Evolutionary conservation across 345 rosid species (phyloP), one percentile per base, ranked within the genome.

Genomic region (Camelina laxa): DNA sequence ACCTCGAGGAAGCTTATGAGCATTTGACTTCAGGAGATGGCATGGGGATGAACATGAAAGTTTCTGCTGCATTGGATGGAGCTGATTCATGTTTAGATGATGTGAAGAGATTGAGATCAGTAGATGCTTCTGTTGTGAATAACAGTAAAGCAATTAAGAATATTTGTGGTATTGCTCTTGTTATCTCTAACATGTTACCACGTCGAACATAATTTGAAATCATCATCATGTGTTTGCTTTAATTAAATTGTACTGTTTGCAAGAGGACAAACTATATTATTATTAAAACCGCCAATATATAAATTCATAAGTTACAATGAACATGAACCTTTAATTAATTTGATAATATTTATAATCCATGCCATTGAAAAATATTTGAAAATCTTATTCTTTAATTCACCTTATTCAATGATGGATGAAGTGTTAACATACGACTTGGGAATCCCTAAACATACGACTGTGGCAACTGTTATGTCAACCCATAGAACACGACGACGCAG

Each of bases 101-200:
- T 65, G 67, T 71, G 0, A 77, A 77, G 57, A 77, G 76, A 21
- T 48, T 77, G 56, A 59, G 51, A 30, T 75, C 79, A 11, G 62
- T 71, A 8, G 76, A 77, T 77, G 39, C 30, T 71, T 30, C 62
- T 3, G 80, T 77, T 65, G 24, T 41, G 36, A 65, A 77, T 58
- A 77, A 70, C 21, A 65, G 68, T 39, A 50, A 77, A 33, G 39
- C 13, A 36, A 64, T 77, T 64, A 70, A 64, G 60, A 77, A 77
- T 38, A 51, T 77, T 48, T 70, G 75, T 77, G 80, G 80, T 27
- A 65, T 70, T 55, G 66, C 72, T 57, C 80, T 77, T 64, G 80
- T 77, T 71, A 70, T 77, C 27, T 19, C 80, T 58, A 77, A 70
- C 67, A 77, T 77, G 67, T 65, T 77, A 70, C 80, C 76, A 30